Evolutionary conservation across 257 asterid genomes (phyloP).

Genomic region (Euphrasia confusa): DNA sequence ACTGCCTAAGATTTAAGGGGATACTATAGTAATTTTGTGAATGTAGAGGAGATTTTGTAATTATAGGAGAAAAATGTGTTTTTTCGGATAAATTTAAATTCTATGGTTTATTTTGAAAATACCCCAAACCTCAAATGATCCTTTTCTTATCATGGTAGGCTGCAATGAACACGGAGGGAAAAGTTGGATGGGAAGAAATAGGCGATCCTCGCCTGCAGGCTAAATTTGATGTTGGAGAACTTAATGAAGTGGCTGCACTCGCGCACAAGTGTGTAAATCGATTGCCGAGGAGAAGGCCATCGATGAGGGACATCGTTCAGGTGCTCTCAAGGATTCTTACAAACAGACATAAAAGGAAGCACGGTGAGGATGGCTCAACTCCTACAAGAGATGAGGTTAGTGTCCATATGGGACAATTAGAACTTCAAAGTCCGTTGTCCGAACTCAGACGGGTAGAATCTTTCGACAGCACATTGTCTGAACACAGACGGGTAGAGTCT

Average conservation of each 20-base stretch:
- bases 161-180: conserved; percentile 72
- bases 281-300: conserved; percentile 51
- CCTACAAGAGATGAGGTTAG: conserved; percentile 38
- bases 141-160: conserved; percentile 40
- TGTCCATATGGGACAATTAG: conserved; percentile 37
- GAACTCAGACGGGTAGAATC: conserved; percentile 39
- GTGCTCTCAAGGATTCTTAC: conserved; percentile 52
- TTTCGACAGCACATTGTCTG: conserved; percentile 30
- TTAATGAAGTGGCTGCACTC: conserved; percentile 60
- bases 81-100: background rate
- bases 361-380: conserved; percentile 31
- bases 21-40: too few species aligned
- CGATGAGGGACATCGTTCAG: conserved; percentile 75
- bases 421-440: conserved; percentile 12
- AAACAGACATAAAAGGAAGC: conserved; percentile 35
- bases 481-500: conserved; percentile 39
- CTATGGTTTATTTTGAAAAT: background rate
- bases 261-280: conserved; percentile 65
- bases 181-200: conserved; percentile 79
- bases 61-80: too few species aligned
- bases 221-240: conserved; percentile 51
- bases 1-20: too few species aligned
- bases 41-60: too few species aligned
- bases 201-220: conserved; percentile 68
- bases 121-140: background rate